phyloP scores from a whole-genome alignment of 148 eudicot genomes.

The Talinum fruticosum region DNA sequence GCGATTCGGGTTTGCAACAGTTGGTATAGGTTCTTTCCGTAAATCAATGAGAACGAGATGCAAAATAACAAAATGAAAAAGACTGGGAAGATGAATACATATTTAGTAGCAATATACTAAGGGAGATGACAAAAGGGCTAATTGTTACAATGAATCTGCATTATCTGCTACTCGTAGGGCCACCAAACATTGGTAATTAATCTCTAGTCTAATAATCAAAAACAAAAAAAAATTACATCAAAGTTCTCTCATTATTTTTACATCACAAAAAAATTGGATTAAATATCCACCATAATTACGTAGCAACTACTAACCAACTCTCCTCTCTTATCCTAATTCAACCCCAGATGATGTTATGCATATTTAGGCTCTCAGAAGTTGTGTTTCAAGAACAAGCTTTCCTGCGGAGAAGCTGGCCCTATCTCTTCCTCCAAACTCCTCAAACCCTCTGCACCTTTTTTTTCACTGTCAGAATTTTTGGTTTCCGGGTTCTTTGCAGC shows the following conservation, averaged over 20 bases:
- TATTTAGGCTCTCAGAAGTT: slow-evolving; percentile 47
- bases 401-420: slow-evolving; percentile 88
- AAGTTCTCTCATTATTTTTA: slow-evolving; percentile 14
- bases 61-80: not conserved
- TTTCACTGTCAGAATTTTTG: slow-evolving; percentile 36
- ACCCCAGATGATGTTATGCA: not conserved
- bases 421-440: slow-evolving; percentile 91
- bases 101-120: not conserved
- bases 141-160: slow-evolving; percentile 15
- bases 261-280: slow-evolving; percentile 20
- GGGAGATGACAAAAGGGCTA: not conserved
- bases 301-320: slow-evolving; percentile 11
- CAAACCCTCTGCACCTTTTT: slow-evolving; percentile 52
- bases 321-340: not conserved
- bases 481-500: slow-evolving; percentile 45
- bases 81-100: not conserved
- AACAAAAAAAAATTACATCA: slow-evolving; percentile 6
- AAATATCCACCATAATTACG: slow-evolving; percentile 23
- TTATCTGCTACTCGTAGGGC: slow-evolving; percentile 18
- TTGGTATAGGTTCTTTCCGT: not conserved
- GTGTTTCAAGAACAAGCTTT: slow-evolving; percentile 82
- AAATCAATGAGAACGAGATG: not conserved
- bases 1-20: not conserved
- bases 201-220: not conserved
- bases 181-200: not conserved